phyloP scores from a whole-genome alignment of 495 filamentous ascomycete genomes.

The Thozetella sp. region DNA sequence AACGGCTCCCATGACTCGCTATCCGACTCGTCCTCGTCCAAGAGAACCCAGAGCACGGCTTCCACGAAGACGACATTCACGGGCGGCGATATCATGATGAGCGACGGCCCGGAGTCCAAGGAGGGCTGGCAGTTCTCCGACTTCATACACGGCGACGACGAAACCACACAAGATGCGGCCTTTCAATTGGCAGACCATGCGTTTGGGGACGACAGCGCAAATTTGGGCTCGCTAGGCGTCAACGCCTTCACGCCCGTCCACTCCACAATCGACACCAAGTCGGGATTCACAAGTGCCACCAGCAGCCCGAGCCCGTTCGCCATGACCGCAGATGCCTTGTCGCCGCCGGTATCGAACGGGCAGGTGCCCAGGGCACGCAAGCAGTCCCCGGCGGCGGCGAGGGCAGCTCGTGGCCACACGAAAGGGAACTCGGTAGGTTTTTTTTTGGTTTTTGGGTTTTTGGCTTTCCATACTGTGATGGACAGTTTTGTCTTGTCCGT shows the following conservation, averaged over 20 bases:
- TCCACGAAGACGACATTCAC: conserved; percentile 13
- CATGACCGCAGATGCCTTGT: conserved; percentile 2
- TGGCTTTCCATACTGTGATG: too few species aligned
- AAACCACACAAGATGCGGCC: neutral
- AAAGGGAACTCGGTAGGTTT: conserved; percentile 2
- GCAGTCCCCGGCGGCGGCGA: conserved; percentile 31
- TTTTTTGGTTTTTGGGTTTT: too few species aligned
- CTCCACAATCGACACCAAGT: conserved; percentile 9
- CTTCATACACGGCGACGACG: conserved; percentile 6
- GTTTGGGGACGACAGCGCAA: neutral
- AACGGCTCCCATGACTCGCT: conserved; percentile 39
- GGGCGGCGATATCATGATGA: conserved; percentile 12
- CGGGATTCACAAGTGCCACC: conserved; percentile 6
- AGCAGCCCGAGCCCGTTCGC: conserved; percentile 11
- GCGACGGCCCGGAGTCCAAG: conserved; percentile 9
- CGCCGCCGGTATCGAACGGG: conserved; percentile 1
- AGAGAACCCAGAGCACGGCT: conserved; percentile 10
- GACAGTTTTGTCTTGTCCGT: too few species aligned
- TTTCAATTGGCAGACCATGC: conserved; percentile 4
- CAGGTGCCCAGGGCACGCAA: neutral
- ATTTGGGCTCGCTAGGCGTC: neutral
- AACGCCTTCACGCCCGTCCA: conserved; percentile 42
- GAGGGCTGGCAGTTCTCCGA: conserved; percentile 7
- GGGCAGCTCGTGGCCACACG: neutral
- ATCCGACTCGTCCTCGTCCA: conserved; percentile 25